Evolutionary conservation across 1,139 yeast genomes (phyloP).

Genomic region (Taphrina wiesneri): DNA sequence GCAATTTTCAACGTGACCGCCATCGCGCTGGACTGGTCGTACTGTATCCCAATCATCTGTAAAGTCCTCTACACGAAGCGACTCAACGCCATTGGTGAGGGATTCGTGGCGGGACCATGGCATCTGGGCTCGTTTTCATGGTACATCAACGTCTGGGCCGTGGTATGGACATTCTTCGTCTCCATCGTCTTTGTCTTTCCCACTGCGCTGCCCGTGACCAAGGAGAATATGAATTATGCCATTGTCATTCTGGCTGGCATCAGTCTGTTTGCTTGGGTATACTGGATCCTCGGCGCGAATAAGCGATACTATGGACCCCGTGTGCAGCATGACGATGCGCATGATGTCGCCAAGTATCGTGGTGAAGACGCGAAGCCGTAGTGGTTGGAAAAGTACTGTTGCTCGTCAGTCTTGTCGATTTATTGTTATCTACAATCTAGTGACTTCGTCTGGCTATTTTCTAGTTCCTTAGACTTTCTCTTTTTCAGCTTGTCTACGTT

Average conservation of each 20-base stretch:
- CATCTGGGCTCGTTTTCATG: conserved; percentile 57
- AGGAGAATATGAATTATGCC: conserved; percentile 59
- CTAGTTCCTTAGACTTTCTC: no score
- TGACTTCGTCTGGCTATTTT: no score
- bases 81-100: conserved; percentile 50
- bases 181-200: conserved; percentile 45
- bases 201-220: conserved; percentile 36
- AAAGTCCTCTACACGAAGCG: conserved; percentile 46
- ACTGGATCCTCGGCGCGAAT: conserved; percentile 48
- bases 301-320: conserved; percentile 55
- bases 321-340: neutral
- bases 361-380: neutral
- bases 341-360: neutral
- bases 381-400: neutral
- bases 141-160: conserved; percentile 43
- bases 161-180: conserved; percentile 53
- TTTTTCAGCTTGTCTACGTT: no score
- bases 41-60: conserved; percentile 55
- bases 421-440: no score
- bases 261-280: conserved; percentile 27
- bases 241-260: conserved; percentile 50
- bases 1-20: conserved; percentile 62
- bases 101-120: conserved; percentile 59
- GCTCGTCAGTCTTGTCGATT: no score
- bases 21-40: conserved; percentile 63